Base-by-base conservation (phyloP, 768 basidiomycete species). In the Lepiota brunneoincarnata region DNA sequence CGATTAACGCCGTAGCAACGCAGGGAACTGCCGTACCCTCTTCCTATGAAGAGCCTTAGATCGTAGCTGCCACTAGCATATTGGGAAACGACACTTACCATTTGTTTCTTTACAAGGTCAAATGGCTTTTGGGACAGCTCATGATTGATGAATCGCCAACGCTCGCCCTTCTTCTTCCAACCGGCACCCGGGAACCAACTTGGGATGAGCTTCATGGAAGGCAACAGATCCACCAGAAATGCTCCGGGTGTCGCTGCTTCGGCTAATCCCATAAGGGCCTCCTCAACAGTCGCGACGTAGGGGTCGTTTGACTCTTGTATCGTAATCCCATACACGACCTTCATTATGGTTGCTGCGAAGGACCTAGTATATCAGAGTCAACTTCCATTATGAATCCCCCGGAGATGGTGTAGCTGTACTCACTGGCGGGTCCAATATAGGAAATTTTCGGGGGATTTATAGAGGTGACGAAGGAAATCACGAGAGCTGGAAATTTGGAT, bases 121-220 rank as follows among this genome's bases (percentile, higher is more conserved):
- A 56, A 60, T 10, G 56, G 54, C 17, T 39, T 39, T 12, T 23
- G 20, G 36, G 43, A 24, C 24, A 60, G 38, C 15, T 38, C 21
- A 17, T 18, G 18, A 15, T 20, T 47, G 1, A 46, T 17, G 4
- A 28, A n/a, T n/a, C 39, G 46, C 52, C 52, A 59, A 18, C 49
- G 18, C 21, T 36, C 51, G 26, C 60, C 60, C 28, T 47, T 44
- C 12, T 56, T 59, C 58, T 69, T 65, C 62, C 68, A 74, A 1
- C 64, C 65, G 5, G 69, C 68, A n/a, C 73, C 71, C 12, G 74
- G 73, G 35, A 75, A 53, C 73, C 73, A 76, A 0, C 54, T 46
- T 0, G 75, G 75, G 14, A 73, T 55, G 49, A 72, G 61, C 11
- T 59, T 63, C n/a, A 75, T 52, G 3, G 36, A 11, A 18, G 63